These are phyloP conservation scores for Tubosaeta sp. DNA, from an alignment of 768 basidiomycete species.

Conservation along the genomic window DNA sequence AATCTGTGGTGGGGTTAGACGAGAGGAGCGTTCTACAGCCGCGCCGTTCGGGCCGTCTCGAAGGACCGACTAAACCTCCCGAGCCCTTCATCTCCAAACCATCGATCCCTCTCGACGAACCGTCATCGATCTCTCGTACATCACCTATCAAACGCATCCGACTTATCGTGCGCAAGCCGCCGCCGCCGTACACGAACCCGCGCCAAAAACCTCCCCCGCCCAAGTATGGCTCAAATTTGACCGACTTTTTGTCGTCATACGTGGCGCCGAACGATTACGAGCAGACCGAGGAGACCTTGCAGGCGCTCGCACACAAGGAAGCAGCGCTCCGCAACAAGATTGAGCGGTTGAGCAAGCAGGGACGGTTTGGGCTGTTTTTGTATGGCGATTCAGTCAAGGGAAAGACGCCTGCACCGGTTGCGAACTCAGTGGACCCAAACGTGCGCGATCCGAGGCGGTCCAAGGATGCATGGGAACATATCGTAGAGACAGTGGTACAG, in stretches of 20 bases:
- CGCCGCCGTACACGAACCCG: slow-evolving; percentile 59
- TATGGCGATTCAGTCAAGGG: slow-evolving; percentile 21
- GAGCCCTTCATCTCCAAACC: not conserved
- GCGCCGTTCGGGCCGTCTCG: slow-evolving; percentile 21
- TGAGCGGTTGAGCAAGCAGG: slow-evolving; percentile 41
- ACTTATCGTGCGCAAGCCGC: slow-evolving; percentile 62
- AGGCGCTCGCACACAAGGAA: slow-evolving; percentile 38
- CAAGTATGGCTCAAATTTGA: slow-evolving; percentile 50
- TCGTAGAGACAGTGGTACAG: slow-evolving; percentile 45
- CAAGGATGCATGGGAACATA: slow-evolving; percentile 54
- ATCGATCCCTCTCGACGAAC: not conserved
- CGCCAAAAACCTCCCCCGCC: slow-evolving; percentile 57
- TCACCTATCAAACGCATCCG: slow-evolving; percentile 54
- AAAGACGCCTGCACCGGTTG: not conserved
- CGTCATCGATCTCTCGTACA: slow-evolving; percentile 8
- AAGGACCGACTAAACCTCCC: slow-evolving; percentile 10
- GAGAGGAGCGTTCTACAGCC: slow-evolving; percentile 6
- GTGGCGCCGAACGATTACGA: slow-evolving; percentile 47
- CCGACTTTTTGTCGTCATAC: slow-evolving; percentile 60
- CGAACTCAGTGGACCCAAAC: slow-evolving; percentile 15
- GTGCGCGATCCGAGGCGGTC: slow-evolving; percentile 23
- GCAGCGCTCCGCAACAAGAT: slow-evolving; percentile 42
- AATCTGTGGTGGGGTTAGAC: slow-evolving; percentile 6
- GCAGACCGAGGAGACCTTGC: slow-evolving; percentile 37
- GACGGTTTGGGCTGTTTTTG: slow-evolving; percentile 43